Base-by-base conservation (phyloP, 345 rosid genomes). In the Lepidium didymum region DNA sequence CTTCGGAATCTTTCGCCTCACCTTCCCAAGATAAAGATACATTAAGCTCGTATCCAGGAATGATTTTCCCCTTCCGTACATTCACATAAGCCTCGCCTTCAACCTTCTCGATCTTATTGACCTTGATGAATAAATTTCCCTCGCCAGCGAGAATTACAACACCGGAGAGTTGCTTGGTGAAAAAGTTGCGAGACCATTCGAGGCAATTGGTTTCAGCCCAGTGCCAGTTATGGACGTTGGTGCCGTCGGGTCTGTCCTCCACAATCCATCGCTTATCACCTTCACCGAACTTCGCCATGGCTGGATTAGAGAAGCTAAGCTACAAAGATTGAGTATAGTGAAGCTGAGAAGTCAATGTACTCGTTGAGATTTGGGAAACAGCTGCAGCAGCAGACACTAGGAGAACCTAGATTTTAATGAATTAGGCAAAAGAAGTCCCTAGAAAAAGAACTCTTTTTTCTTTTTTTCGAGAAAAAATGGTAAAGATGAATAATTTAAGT, bases 201-300 rank as follows among this genome's bases (percentile, higher is more conserved):
- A 94, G 79, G 63, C 97, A 94, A 47, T 94, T 81, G 36, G 97
- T 94, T 73, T 94, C 97, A 1, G 97, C 78, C 99, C 97, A 94
- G 87, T 94, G 99, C 99, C 99, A 91, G 83, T 91, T 91, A 70
- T 94, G 96, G 47, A 91, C 97, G 69, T 94, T 94, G 74, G 97
- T 81, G 36, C 96, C 99, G 81, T 94, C 97, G n/a, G 91, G 56
- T 53, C 99, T 82, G 29, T 91, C 99, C 45, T 94, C 96, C 0
- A 94, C 99, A 83, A 94, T 94, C 97, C 99, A 94, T 4, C 99
- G 89, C 75, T 83, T 91, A 84, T 94, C 97, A 10, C 99, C 97
- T 55, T 94, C 99, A 27, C 97, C 99, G 81, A 78, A 85, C 68
- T 82, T 94, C 6, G 99, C 99, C 99, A 91, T 94, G 51, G 47